Conservation (phyloP, 164 flowering plant genomes). For the Tetrastigma voinierianum region DNA sequence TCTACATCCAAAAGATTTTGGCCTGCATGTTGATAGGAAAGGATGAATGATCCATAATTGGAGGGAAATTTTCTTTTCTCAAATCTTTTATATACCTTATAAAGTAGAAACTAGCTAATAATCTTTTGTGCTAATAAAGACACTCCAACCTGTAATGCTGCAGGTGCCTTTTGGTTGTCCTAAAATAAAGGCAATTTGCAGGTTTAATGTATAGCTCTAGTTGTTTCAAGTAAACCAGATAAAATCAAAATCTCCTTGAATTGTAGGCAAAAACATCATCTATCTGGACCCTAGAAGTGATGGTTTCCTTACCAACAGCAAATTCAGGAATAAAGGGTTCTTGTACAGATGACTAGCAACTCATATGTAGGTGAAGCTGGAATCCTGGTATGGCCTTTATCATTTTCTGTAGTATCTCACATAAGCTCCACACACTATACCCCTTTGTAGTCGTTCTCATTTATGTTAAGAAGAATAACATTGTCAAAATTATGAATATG, state of each 20-base stretch:
- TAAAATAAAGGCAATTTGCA: conserved; percentile 21
- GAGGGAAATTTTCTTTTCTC: not conserved
- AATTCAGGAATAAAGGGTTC: not conserved
- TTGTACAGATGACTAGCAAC: not conserved
- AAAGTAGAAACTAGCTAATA: conserved; percentile 85
- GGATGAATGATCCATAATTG: not conserved
- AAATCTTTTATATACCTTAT: conserved; percentile 52
- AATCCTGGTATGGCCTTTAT: not conserved
- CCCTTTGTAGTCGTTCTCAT: not conserved
- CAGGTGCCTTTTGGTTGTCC: conserved; percentile 95
- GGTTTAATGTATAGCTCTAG: not conserved
- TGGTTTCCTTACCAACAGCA: not conserved
- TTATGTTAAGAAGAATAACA: not conserved
- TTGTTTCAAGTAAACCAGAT: not conserved
- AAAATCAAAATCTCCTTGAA: not conserved
- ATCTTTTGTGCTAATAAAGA: conserved; percentile 90
- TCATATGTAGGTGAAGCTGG: not conserved
- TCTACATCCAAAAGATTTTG: conserved; percentile 37
- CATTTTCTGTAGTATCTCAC: not conserved
- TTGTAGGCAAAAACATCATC: not conserved
- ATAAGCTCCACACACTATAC: not conserved
- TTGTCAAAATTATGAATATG: too few species aligned
- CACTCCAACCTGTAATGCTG: conserved; percentile 98
- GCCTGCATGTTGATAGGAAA: conserved; percentile 5
- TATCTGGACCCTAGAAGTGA: not conserved